These are phyloP conservation scores for Aspergillus haitiensis DNA, from an alignment of 495 filamentous ascomycete species.

Conservation along the genomic window DNA sequence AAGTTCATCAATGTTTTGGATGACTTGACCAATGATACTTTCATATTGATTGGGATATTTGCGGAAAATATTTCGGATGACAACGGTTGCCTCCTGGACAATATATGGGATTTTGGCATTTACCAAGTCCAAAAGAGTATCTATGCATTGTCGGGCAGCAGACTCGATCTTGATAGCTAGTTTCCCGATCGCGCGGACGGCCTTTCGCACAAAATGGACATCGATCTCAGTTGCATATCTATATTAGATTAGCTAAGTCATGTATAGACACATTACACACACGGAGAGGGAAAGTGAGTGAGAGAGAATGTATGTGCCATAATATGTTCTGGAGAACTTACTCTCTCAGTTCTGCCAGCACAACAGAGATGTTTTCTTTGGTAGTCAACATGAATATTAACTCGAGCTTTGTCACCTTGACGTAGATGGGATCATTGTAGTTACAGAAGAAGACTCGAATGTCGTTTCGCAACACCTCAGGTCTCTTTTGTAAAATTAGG, in stretches of 20 bases:
- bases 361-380: constrained; percentile 93
- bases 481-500: constrained; percentile 87
- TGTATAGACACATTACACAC: neutral
- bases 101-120: constrained; percentile 99
- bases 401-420: constrained; percentile 98
- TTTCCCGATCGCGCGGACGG: constrained; percentile 96
- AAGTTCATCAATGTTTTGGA: constrained; percentile 93
- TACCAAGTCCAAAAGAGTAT: constrained; percentile 87
- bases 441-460: constrained; percentile 99
- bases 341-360: constrained; percentile 91
- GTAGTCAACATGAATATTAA: constrained; percentile 98
- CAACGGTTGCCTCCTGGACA: constrained; percentile 98
- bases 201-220: constrained; percentile 97
- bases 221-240: constrained; percentile 97
- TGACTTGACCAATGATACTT: constrained; percentile 91
- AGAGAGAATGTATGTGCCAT: no score
- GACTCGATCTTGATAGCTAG: constrained; percentile 99
- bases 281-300: neutral
- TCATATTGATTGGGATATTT: constrained; percentile 99
- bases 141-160: constrained; percentile 85
- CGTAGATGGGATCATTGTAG: constrained; percentile 99
- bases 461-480: constrained; percentile 93
- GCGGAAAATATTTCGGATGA: constrained; percentile 98
- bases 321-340: constrained; percentile 37
- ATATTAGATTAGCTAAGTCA: constrained; percentile 13